Conservation (phyloP, 371 early-diverging fungal species). For the Mortierella sp. region DNA sequence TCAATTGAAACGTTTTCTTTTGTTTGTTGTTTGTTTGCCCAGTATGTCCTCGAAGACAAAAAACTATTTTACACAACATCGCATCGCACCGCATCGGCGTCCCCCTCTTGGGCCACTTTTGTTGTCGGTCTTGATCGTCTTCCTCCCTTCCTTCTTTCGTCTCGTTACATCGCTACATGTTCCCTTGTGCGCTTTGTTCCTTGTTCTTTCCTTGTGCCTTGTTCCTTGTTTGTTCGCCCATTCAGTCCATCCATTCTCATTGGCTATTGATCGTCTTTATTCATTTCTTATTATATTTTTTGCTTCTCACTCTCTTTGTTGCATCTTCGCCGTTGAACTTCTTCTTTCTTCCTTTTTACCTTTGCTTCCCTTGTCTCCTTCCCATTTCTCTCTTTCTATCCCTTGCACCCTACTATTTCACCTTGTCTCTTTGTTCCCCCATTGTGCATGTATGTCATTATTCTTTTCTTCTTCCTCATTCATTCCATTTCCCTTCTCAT, state of each 20-base stretch:
- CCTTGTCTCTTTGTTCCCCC: background rate
- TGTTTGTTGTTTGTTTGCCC: background rate
- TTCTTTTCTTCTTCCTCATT: background rate
- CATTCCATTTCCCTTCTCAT: background rate
- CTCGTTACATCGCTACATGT: background rate
- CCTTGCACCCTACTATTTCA: no score
- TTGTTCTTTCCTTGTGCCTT: no score
- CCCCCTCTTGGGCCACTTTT: background rate
- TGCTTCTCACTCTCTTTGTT: background rate
- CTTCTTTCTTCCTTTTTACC: background rate
- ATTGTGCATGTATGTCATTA: no score
- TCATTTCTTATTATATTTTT: background rate
- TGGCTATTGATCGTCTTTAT: background rate
- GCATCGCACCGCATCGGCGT: background rate
- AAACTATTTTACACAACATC: background rate
- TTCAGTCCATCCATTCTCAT: background rate
- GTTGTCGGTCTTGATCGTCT: background rate
- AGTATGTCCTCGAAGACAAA: no score
- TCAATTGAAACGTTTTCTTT: background rate
- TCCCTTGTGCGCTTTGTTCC: background rate
- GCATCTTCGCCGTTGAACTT: background rate
- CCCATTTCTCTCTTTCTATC: background rate
- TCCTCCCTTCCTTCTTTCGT: background rate
- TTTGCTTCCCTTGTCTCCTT: background rate
- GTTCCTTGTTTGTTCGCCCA: background rate